phyloP scores from a whole-genome alignment of 345 rosid species.

The Draba incana region DNA sequence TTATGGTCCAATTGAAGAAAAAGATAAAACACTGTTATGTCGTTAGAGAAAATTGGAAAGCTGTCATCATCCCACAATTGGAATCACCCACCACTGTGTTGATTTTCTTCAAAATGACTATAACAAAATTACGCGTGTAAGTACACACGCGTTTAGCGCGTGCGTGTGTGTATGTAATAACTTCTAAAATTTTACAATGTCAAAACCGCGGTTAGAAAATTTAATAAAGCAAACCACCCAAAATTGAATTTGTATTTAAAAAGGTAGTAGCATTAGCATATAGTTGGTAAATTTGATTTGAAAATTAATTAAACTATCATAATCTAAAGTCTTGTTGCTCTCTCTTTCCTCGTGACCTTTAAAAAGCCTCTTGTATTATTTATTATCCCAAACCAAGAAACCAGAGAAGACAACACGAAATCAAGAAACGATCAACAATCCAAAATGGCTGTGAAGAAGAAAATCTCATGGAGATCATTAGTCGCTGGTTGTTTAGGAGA shows the following conservation, averaged over 20 bases:
- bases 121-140: neutral
- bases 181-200: slow-evolving; percentile 13
- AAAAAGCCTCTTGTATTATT: neutral
- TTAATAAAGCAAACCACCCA: slow-evolving; percentile 10
- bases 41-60: slow-evolving; percentile 24
- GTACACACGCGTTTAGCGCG: slow-evolving; percentile 21
- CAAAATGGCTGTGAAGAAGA: slow-evolving; percentile 60
- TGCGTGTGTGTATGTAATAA: neutral
- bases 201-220: slow-evolving; percentile 22
- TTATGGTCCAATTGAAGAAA: slow-evolving; percentile 23
- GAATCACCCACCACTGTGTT: slow-evolving; percentile 27
- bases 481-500: slow-evolving; percentile 56
- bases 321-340: slow-evolving; percentile 15
- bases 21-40: slow-evolving; percentile 19
- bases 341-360: slow-evolving; percentile 32
- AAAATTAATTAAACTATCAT: slow-evolving; percentile 3
- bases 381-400: slow-evolving; percentile 9
- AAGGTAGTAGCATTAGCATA: neutral
- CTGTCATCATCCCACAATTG: slow-evolving; percentile 22
- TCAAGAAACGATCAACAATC: neutral
- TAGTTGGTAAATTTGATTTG: slow-evolving; percentile 35
- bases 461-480: slow-evolving; percentile 55
- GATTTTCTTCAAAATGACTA: neutral
- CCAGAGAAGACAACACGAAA: slow-evolving; percentile 15
- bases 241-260: neutral